Evolutionary conservation across 169 alveolate genomes (phyloP).

Genomic region (Plasmodium vivax): DNA sequence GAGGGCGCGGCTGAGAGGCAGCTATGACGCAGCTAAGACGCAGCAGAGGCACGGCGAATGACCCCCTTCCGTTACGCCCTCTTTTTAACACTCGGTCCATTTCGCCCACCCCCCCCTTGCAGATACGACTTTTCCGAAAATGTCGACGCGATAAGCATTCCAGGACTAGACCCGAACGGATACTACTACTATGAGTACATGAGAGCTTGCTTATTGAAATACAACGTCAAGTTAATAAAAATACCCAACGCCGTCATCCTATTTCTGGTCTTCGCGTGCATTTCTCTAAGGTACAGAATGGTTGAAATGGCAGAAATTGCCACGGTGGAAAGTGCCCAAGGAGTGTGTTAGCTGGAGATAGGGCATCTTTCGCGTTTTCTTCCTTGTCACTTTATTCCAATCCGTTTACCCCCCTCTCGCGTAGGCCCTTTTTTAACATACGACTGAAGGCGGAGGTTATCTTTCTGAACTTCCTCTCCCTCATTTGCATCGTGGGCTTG

Average conservation of each 20-base stretch:
- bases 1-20: neutral
- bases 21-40: neutral
- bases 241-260: slow-evolving; percentile 82
- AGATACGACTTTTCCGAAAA: slow-evolving; percentile 87
- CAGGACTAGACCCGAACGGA: slow-evolving; percentile 84
- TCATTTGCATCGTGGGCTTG: slow-evolving; percentile 73
- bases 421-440: slow-evolving; percentile 80
- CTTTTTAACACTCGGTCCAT: neutral
- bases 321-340: neutral
- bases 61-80: slow-evolving; percentile 57
- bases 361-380: neutral
- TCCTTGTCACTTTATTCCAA: neutral
- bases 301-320: neutral
- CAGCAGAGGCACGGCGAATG: neutral
- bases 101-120: neutral
- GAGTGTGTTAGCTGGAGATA: neutral
- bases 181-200: slow-evolving; percentile 86
- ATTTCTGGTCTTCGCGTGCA: slow-evolving; percentile 76
- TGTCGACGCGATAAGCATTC: slow-evolving; percentile 81
- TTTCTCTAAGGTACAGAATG: slow-evolving; percentile 75
- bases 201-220: slow-evolving; percentile 84
- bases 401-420: neutral
- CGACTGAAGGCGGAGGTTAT: slow-evolving; percentile 80
- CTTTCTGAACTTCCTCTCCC: slow-evolving; percentile 70
- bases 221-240: slow-evolving; percentile 81